Evolutionary conservation across 441 rosid species (phyloP).

Genomic region (Gossypium schwendimanii): DNA sequence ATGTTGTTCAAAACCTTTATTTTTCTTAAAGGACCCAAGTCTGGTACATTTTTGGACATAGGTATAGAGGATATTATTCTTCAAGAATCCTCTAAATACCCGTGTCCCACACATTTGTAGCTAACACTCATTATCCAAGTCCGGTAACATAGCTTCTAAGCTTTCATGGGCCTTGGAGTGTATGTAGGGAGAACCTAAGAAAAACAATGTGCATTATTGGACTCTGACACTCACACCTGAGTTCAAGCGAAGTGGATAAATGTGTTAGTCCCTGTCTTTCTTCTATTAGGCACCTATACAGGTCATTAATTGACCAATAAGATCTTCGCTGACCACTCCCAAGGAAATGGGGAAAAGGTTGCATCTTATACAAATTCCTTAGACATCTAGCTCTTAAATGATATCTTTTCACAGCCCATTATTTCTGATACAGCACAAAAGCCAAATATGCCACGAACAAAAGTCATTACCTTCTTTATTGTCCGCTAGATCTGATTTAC

Average conservation of each 20-base stretch:
- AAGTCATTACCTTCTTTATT: background rate
- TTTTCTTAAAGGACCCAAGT: background rate
- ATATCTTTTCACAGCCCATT: background rate
- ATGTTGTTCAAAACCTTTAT: background rate
- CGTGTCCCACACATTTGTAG: background rate
- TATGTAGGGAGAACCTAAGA: background rate
- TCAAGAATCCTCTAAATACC: background rate
- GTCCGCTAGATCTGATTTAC: constrained; percentile 4
- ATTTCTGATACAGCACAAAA: background rate
- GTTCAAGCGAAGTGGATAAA: background rate
- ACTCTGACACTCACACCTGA: background rate
- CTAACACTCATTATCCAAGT: background rate
- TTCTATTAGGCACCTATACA: background rate
- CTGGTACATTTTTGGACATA: background rate
- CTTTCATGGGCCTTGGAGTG: background rate
- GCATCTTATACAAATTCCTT: background rate
- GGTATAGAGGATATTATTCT: background rate
- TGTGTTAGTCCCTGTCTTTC: background rate
- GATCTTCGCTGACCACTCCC: background rate
- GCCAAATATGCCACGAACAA: background rate
- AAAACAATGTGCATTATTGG: background rate
- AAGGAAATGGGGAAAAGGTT: background rate
- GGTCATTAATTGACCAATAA: background rate
- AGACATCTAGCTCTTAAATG: background rate
- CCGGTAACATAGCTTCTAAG: background rate